Evolutionary conservation across 345 rosid species (phyloP).

Genomic region (Viola odorata): DNA sequence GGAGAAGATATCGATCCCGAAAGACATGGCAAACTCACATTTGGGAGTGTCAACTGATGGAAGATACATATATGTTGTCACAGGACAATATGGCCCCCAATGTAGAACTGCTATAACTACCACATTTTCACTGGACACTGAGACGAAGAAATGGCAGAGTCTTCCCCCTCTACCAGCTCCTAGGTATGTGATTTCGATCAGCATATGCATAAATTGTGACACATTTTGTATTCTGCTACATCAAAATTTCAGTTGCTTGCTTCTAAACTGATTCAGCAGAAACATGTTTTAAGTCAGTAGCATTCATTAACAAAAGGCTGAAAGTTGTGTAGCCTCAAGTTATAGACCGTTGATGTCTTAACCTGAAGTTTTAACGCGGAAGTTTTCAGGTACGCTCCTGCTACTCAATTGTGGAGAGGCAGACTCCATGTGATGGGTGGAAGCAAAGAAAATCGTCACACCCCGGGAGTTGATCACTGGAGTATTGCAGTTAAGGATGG

Average conservation of each 20-base stretch:
- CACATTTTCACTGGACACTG: slow-evolving; percentile 52
- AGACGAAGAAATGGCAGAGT: slow-evolving; percentile 49
- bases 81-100: slow-evolving; percentile 81
- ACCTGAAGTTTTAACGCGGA: slow-evolving; percentile 9
- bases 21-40: slow-evolving; percentile 82
- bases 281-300: background rate
- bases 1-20: slow-evolving; percentile 54
- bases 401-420: slow-evolving; percentile 90
- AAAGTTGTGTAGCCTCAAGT: background rate
- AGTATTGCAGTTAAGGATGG: slow-evolving; percentile 79
- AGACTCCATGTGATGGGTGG: slow-evolving; percentile 94
- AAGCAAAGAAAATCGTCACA: slow-evolving; percentile 77
- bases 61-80: slow-evolving; percentile 55
- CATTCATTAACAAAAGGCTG: background rate
- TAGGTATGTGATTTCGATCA: slow-evolving; percentile 31
- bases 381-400: slow-evolving; percentile 71
- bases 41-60: slow-evolving; percentile 73
- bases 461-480: slow-evolving; percentile 74
- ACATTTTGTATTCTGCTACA: background rate
- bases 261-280: background rate
- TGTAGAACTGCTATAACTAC: slow-evolving; percentile 59
- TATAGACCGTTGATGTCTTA: background rate
- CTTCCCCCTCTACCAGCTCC: slow-evolving; percentile 68
- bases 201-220: background rate
- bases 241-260: background rate